Evolutionary conservation across 805 yeast species (phyloP).

Genomic region (Lachancea fermentati): DNA sequence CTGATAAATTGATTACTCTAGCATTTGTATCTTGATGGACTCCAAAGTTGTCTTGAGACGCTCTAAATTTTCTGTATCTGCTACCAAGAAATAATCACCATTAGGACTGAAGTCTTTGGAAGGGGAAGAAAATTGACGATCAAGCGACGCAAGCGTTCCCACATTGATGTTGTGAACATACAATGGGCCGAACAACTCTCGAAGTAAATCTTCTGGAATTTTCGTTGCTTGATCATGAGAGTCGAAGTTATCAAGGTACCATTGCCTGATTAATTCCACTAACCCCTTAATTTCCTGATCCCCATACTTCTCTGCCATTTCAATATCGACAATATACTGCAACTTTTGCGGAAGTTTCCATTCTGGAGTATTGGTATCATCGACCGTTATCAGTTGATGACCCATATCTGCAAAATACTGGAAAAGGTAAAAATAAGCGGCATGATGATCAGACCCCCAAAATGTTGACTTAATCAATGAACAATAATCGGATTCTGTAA

Average conservation of each 20-base stretch:
- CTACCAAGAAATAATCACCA: conserved; percentile 6
- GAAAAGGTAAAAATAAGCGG: conserved; percentile 6
- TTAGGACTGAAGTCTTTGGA: no score
- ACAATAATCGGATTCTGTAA: conserved; percentile 15
- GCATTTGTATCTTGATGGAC: neutral
- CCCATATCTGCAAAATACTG: conserved; percentile 9
- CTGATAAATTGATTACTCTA: neutral
- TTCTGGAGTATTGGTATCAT: neutral
- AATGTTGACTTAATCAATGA: conserved; percentile 6
- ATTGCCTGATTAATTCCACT: neutral
- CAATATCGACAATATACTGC: neutral
- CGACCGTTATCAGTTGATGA: neutral
- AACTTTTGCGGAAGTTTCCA: neutral
- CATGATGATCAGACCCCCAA: neutral
- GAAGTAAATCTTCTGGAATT: conserved; percentile 1
- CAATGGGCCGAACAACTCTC: conserved; percentile 1
- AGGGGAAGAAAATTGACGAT: neutral
- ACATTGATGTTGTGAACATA: neutral
- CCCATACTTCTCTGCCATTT: neutral
- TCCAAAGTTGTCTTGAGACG: conserved; percentile 10
- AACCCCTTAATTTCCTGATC: conserved; percentile 1
- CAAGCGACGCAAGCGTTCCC: neutral
- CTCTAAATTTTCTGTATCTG: conserved; percentile 11
- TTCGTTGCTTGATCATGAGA: neutral
- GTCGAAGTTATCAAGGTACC: conserved; percentile 2